phyloP scores from a whole-genome alignment of 2,329 filamentous ascomycete genomes.

The Aspergillus costaricaensis region DNA sequence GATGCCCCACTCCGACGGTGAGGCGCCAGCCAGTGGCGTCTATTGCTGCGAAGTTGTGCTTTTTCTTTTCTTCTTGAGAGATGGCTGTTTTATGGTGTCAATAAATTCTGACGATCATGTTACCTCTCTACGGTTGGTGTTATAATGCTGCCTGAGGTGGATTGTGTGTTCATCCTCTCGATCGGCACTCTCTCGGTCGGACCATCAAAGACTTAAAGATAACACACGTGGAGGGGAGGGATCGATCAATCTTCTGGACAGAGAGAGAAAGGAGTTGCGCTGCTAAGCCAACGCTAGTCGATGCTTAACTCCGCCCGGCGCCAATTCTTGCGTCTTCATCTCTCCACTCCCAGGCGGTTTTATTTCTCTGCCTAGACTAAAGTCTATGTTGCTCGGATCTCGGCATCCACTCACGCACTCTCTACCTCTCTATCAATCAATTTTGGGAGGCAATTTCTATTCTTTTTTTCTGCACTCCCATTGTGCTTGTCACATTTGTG shows the following conservation, averaged over 20 bases:
- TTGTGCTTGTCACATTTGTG: not conserved
- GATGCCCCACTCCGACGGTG: not conserved
- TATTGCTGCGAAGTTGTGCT: too few species aligned
- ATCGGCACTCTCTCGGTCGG: too few species aligned
- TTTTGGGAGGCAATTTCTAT: not conserved
- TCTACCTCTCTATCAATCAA: not conserved
- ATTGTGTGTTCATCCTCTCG: too few species aligned
- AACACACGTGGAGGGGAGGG: slow-evolving; percentile 1
- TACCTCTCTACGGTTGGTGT: too few species aligned
- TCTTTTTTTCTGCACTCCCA: not conserved
- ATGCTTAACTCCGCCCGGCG: slow-evolving; percentile 3
- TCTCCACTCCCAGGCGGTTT: not conserved
- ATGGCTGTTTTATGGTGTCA: not conserved
- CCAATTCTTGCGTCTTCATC: not conserved
- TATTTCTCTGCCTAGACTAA: not conserved
- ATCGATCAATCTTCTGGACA: not conserved
- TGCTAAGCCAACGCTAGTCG: slow-evolving; percentile 1
- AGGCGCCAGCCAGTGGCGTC: not conserved
- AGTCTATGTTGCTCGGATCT: not conserved
- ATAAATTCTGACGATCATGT: too few species aligned
- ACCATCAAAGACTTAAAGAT: too few species aligned
- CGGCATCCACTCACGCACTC: not conserved
- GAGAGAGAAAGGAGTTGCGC: slow-evolving; percentile 5
- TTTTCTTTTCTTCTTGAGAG: not conserved
- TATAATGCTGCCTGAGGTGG: too few species aligned